phyloP scores from a whole-genome alignment of 352 stramenopile genomes.

The Phytopythium boreale region DNA sequence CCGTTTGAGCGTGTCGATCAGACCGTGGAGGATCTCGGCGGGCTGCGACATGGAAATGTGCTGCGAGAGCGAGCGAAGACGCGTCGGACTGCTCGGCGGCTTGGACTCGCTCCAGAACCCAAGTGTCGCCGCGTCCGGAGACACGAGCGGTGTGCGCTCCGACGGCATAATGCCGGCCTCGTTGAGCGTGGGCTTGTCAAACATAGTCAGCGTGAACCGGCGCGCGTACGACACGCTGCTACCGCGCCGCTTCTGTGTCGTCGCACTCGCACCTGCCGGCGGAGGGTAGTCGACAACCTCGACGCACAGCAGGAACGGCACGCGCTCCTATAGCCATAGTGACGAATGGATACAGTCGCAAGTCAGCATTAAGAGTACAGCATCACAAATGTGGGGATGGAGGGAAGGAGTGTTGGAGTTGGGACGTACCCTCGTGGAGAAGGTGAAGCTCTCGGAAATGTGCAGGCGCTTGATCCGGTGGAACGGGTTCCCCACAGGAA shows the following conservation, averaged over 20 bases:
- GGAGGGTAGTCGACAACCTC: constrained; percentile 75
- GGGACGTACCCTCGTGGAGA: constrained; percentile 53
- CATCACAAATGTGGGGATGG: not conserved
- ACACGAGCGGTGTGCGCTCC: constrained; percentile 42
- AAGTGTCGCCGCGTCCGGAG: constrained; percentile 56
- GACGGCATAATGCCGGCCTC: constrained; percentile 26
- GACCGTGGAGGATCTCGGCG: constrained; percentile 52
- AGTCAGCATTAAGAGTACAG: not conserved
- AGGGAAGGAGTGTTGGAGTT: not conserved
- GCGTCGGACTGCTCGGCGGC: constrained; percentile 41
- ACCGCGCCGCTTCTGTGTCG: constrained; percentile 31
- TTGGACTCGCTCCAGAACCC: constrained; percentile 84
- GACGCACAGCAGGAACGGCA: constrained; percentile 72
- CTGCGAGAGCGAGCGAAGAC: constrained; percentile 70
- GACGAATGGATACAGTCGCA: not conserved
- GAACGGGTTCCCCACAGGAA: constrained; percentile 73
- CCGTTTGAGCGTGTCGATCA: constrained; percentile 69
- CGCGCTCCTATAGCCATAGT: constrained; percentile 42
- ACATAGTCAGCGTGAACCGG: constrained; percentile 63
- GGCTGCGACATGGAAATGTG: constrained; percentile 70
- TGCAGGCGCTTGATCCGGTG: constrained; percentile 79
- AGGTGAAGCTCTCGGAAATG: constrained; percentile 79
- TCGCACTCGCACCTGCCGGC: constrained; percentile 18
- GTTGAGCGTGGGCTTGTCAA: constrained; percentile 46
- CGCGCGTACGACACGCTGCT: constrained; percentile 51